Base-by-base conservation (phyloP, 2,329 filamentous ascomycete genomes). In the Phyllosticta paracitricarpa region DNA sequence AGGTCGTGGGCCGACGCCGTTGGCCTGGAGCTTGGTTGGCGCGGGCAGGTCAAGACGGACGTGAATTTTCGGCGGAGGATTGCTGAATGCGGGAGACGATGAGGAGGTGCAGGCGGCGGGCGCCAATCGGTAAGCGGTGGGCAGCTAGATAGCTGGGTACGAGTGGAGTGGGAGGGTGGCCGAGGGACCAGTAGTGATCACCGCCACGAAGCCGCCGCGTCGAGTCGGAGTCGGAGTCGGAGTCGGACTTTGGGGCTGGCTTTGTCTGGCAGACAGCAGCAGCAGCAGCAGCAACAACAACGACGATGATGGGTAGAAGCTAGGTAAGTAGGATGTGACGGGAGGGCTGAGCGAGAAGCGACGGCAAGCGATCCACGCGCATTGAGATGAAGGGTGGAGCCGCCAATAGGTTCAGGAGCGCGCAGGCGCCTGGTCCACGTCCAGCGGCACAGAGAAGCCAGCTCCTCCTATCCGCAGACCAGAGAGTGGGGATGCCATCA, bases 311-410 rank as follows among this genome's bases (percentile, higher is more conserved):
- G 59, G 6, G 28, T 51, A 58, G 28, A 56, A 58, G 30, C 55
- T 61, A 61, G 19, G 28, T 30, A 30, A 58, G 60, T 62, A 62
- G 55, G 56, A 51, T 51, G 60, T 56, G 53, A 56, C 60, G 56
- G 60, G 60, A 58, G 55, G 56, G 60, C 56, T 58, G 28, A 58
- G 56, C 60, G 60, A 62, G 57, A 55, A 25, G 56, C 60, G 60
- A 62, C 19, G 51, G 60, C 56, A 51, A 51, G 60, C 60, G 60
- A 56, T 58, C 48, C 55, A 55, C 40, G 60, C 60, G 60, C 60
- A 62, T 62, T 62, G 60, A 62, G 60, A 62, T 62, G 60, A 62
- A 56, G 60, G 54, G 60, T 62, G 60, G 60, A 62, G 60, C 52
- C 60, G 60, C 33, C 26, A 40, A 57, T 28, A 52, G 59, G 59